Base-by-base conservation (phyloP, 192 early-diverging fungal species). In the Coemansia sp. region DNA sequence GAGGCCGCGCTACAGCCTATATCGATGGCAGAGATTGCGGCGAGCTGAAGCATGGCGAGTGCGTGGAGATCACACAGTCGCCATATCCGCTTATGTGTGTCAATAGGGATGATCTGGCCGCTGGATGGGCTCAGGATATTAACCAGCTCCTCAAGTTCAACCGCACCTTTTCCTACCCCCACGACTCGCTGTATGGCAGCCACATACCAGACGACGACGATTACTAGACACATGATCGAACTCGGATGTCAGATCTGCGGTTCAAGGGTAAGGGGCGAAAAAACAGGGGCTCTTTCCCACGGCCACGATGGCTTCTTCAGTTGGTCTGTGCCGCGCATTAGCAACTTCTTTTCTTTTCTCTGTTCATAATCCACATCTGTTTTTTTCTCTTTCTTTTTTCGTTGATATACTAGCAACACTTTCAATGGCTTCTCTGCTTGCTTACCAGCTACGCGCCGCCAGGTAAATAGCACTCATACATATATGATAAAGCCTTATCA, bases 81-180 rank as follows among this genome's bases (percentile, higher is more conserved):
- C 82, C 80, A 24, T 92, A 88, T 58, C 89, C 90, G 16, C 89
- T 94, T 47, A 89, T 92, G 18, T 95, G 90, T 61, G 87, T 95
- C 35, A 91, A 87, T 34, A 64, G 89, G 8, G 83, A 84, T 22
- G 80, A 87, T 63, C 80, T 86, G 50, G 88, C 86, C 0, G 82
- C 84, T 20, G 89, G 90, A 27, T 97, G 94, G 94, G 87, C 88
- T 27, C 82, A 85, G 62, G 92, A 92, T 71, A 92, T 97, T 69
- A 95, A 93, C 74, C 85, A 91, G 45, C 83, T 92, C 62, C 75
- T 97, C 43, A 91, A 92, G 68, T 97, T 94, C 86, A 97, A 97
- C 67, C 90, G 94, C 64, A 73, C 75, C 1, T 82, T 82, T 44
- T 76, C 79, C 45, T 71, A 80, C 27, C 78, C 78, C 2, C 78